Evolutionary conservation across 371 early-diverging fungal species (phyloP).

Genomic region (Mucor racemosus): DNA sequence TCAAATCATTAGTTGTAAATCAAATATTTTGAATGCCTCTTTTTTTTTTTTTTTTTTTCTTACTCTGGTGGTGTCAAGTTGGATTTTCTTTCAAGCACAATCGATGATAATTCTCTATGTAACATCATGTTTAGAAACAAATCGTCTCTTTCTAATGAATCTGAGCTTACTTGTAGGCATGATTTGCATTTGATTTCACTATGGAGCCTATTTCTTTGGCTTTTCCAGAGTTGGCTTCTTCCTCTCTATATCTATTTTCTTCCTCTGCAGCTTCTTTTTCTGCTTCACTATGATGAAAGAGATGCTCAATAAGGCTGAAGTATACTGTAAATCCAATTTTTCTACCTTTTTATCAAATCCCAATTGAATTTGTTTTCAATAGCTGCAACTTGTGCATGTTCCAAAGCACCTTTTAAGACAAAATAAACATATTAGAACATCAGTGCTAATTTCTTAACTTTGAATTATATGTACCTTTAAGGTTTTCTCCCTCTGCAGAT

Average conservation of each 20-base stretch:
- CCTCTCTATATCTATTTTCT: constrained; percentile 26
- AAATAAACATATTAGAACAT: too few relatives aligned
- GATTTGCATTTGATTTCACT: constrained; percentile 38
- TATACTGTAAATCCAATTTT: background rate
- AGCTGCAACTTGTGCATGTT: constrained; percentile 30
- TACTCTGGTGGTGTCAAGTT: constrained; percentile 19
- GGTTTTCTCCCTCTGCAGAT: constrained; percentile 29
- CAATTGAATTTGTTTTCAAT: constrained; percentile 30
- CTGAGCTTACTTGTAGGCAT: constrained; percentile 33
- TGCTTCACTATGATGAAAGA: constrained; percentile 17
- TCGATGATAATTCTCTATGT: constrained; percentile 22
- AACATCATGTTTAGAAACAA: too few relatives aligned
- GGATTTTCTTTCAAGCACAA: constrained; percentile 28
- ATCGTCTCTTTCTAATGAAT: background rate
- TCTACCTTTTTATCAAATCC: constrained; percentile 31
- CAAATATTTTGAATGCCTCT: background rate
- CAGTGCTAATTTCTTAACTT: background rate
- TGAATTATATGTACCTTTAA: constrained; percentile 35
- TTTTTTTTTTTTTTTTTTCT: constrained; percentile 7
- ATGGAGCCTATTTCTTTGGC: constrained; percentile 33
- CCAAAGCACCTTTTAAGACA: constrained; percentile 21
- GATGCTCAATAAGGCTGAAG: background rate
- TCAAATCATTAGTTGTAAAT: background rate
- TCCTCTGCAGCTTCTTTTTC: constrained; percentile 35
- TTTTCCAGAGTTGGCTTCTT: constrained; percentile 25